Base-by-base conservation (phyloP, 169 alveolate species). In the Eimeria acervulina region DNA sequence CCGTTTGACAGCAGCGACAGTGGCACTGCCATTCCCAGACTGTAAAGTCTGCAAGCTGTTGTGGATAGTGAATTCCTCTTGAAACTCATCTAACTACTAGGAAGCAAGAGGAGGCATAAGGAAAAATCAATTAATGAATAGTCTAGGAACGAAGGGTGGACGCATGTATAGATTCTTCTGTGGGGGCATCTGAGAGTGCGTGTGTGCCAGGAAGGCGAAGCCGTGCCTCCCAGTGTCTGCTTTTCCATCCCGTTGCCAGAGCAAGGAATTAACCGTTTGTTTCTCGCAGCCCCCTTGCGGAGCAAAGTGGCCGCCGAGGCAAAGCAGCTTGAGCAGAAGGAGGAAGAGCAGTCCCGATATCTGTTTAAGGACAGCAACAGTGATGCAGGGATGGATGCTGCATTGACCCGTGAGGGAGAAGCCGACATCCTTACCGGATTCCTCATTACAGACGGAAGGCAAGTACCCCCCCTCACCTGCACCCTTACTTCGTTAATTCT, bases 381-480 rank as follows among this genome's bases (percentile, higher is more conserved):
- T 19, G 15, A 36, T 5, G 51, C 51, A 36, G 52, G 17, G 52
- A 72, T 72, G n/a, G 36, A 12, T 12, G 93, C 31, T 31, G 36
- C 38, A 47, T 76, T 10, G 17, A 40, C 2, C 7, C 15, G 31
- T n/a, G 76, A 84, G 23, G 76, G n/a, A 51, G 93, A 26, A 5
- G 36, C 13, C 26, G 93, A 84, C 68, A 5, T 47, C 52, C 93
- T 84, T 23, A 61, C 94, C 13, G 94, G 94, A 12, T 87, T 87
- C 74, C 83, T 87, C 33, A 44, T 87, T 38, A 31, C 70, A 40
- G 94, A 87, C 63, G 83, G 83, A 72, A 33, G 83, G 83, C 83
- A 72, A 72, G 83, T 51, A 36, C 4, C 17, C 12, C 36, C 31
- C 52, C n/a, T 36, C 31, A 1, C 17, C 13, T 51, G 13, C 31